Percentiles rank a stretch among this genome's conserved stretches.
These are phyloP conservation scores for Salix brachista DNA, from an alignment of 345 rosid genomes.

Conservation along the genomic window DNA sequence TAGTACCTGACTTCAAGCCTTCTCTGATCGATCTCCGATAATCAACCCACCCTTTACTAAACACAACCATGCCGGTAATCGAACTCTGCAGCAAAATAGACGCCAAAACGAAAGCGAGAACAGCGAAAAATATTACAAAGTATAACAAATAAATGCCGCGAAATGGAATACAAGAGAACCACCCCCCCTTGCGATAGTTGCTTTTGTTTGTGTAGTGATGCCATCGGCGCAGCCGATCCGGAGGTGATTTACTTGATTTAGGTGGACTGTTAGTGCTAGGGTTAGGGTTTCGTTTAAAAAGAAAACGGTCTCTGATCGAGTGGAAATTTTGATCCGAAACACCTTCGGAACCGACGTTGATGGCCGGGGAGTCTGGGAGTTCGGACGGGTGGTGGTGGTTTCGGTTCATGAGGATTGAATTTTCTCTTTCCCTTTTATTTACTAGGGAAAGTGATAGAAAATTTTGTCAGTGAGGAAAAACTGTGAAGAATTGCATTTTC, in stretches of 20 bases:
- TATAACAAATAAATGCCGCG: constrained; percentile 65
- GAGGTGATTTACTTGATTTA: constrained; percentile 32
- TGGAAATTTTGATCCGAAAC: constrained; percentile 26
- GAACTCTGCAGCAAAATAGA: constrained; percentile 78
- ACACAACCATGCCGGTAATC: constrained; percentile 41
- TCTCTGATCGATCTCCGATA: constrained; percentile 33
- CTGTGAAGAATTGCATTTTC: neutral
- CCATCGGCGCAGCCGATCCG: constrained; percentile 44
- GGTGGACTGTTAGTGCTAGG: constrained; percentile 23
- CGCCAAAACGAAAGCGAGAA: constrained; percentile 67
- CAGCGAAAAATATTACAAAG: constrained; percentile 50
- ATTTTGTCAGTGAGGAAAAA: neutral
- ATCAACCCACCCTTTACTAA: constrained; percentile 49
- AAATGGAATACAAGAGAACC: constrained; percentile 42
- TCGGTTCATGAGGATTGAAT: constrained; percentile 40
- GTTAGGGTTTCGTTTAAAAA: constrained; percentile 49
- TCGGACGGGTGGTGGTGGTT: constrained; percentile 27
- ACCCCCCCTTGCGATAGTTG: constrained; percentile 57
- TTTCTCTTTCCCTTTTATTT: neutral
- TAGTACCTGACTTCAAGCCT: constrained; percentile 53
- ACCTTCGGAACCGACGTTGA: constrained; percentile 1
- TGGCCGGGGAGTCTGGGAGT: constrained; percentile 5
- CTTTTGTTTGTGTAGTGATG: constrained; percentile 28
- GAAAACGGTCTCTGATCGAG: constrained; percentile 67
- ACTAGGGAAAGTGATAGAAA: neutral